Percentiles rank a stretch among this genome's conserved stretches.
These are phyloP conservation scores for Leccinum uliginosum DNA, from an alignment of 768 basidiomycete species.

Conservation along the genomic window DNA sequence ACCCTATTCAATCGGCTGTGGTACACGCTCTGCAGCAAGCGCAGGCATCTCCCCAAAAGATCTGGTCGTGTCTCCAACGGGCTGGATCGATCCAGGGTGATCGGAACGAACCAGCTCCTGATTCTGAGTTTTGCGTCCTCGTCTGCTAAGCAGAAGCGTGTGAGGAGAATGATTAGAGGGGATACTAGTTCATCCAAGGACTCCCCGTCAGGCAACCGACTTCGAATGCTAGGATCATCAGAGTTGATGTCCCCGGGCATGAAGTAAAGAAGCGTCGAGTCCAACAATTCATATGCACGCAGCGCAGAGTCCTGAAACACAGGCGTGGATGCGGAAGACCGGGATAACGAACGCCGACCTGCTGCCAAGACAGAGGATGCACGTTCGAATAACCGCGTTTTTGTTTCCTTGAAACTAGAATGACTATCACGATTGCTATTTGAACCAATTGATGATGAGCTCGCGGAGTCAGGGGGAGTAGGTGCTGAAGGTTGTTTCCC, in stretches of 20 bases:
- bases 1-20: conserved; percentile 69
- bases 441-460: conserved; percentile 26
- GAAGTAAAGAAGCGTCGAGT: conserved; percentile 53
- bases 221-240: conserved; percentile 60
- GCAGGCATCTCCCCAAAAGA: conserved; percentile 73
- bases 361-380: conserved; percentile 27
- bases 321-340: conserved; percentile 42
- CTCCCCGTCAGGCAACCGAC: conserved; percentile 38
- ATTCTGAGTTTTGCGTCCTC: conserved; percentile 52
- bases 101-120: conserved; percentile 68
- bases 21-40: conserved; percentile 72
- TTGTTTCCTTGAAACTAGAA: conserved; percentile 18
- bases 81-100: conserved; percentile 71
- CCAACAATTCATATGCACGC: conserved; percentile 66
- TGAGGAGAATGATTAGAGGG: conserved; percentile 73
- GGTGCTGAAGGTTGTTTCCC: conserved; percentile 37
- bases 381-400: conserved; percentile 22
- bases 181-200: conserved; percentile 73
- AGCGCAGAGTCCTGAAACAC: conserved; percentile 47
- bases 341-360: conserved; percentile 35
- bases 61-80: conserved; percentile 73
- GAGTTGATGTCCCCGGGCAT: conserved; percentile 62
- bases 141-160: conserved; percentile 64
- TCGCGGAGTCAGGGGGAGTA: conserved; percentile 34
- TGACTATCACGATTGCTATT: conserved; percentile 1